These are phyloP conservation scores for Pseudogymnoascus sp. DNA, from an alignment of 2,329 filamentous ascomycete genomes.

Conservation along the genomic window DNA sequence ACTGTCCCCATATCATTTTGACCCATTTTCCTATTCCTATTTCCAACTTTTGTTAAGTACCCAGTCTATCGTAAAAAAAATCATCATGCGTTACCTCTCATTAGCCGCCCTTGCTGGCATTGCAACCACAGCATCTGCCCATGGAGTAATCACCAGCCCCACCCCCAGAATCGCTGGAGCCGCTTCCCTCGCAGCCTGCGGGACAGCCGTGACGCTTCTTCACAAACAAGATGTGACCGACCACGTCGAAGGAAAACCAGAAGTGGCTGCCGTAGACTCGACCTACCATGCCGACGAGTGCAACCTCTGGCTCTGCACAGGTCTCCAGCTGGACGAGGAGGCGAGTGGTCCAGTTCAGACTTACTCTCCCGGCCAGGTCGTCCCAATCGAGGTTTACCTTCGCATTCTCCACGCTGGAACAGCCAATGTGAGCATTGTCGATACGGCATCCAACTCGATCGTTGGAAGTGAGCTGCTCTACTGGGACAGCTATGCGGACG, in stretches of 20 bases:
- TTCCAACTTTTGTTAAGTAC: neutral
- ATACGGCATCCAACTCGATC: constrained; percentile 41
- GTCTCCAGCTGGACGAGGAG: constrained; percentile 40
- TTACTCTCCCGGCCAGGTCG: constrained; percentile 36
- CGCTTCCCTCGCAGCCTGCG: constrained; percentile 39
- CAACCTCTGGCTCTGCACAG: constrained; percentile 42
- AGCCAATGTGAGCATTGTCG: constrained; percentile 49
- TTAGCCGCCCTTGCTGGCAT: constrained; percentile 10
- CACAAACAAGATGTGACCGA: constrained; percentile 24
- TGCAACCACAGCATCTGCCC: constrained; percentile 32
- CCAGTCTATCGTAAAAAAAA: neutral
- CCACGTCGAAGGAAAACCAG: constrained; percentile 31
- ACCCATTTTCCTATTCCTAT: neutral
- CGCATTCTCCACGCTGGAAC: constrained; percentile 45
- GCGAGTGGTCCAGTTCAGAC: constrained; percentile 33
- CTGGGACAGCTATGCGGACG: constrained; percentile 44
- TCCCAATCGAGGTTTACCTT: constrained; percentile 36
- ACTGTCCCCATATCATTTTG: neutral
- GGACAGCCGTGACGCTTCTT: constrained; percentile 35
- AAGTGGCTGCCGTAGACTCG: constrained; percentile 32
- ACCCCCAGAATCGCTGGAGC: constrained; percentile 35
- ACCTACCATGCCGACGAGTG: constrained; percentile 23
- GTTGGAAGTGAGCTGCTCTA: constrained; percentile 41
- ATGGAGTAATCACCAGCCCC: constrained; percentile 39
- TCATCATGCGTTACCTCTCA: neutral